These are phyloP conservation scores for Meira nashicola DNA, from an alignment of 1,284 basidiomycete genomes.

Conservation along the genomic window DNA sequence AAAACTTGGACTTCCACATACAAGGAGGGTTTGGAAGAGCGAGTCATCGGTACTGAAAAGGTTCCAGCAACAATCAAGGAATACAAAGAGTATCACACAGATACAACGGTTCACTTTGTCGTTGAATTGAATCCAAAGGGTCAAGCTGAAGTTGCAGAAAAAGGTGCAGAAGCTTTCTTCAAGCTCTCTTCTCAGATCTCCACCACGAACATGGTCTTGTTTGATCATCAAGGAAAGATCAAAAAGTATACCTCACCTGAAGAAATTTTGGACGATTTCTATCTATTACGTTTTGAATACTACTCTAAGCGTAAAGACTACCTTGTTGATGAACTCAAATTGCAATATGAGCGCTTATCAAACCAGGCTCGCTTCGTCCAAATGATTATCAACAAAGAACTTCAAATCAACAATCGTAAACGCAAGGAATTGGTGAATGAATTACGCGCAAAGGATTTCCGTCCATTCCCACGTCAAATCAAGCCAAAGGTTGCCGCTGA, in stretches of 20 bases:
- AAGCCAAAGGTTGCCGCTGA: constrained; percentile 69
- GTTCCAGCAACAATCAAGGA: constrained; percentile 60
- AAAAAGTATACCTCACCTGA: constrained; percentile 86
- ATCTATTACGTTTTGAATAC: constrained; percentile 77
- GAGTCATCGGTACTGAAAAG: constrained; percentile 62
- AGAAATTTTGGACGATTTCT: constrained; percentile 91
- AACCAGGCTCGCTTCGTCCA: constrained; percentile 96
- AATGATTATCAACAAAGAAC: constrained; percentile 85
- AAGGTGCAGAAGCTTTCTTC: constrained; percentile 86
- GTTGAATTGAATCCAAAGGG: constrained; percentile 76
- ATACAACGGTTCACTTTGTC: constrained; percentile 83
- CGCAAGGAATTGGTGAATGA: constrained; percentile 80
- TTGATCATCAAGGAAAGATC: constrained; percentile 93
- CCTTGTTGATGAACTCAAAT: constrained; percentile 78
- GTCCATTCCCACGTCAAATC: constrained; percentile 76
- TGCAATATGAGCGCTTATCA: constrained; percentile 74
- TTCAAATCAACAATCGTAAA: constrained; percentile 89
- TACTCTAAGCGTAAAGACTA: constrained; percentile 77
- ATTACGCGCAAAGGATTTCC: constrained; percentile 73
- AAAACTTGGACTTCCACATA: constrained; percentile 90
- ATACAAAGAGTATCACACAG: constrained; percentile 63
- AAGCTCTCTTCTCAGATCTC: constrained; percentile 77
- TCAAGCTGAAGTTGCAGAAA: constrained; percentile 77
- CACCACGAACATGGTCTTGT: constrained; percentile 97
- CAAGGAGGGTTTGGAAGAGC: constrained; percentile 80